phyloP scores from a whole-genome alignment of 176 grass and related monocot species.

The Carex kokanica region DNA sequence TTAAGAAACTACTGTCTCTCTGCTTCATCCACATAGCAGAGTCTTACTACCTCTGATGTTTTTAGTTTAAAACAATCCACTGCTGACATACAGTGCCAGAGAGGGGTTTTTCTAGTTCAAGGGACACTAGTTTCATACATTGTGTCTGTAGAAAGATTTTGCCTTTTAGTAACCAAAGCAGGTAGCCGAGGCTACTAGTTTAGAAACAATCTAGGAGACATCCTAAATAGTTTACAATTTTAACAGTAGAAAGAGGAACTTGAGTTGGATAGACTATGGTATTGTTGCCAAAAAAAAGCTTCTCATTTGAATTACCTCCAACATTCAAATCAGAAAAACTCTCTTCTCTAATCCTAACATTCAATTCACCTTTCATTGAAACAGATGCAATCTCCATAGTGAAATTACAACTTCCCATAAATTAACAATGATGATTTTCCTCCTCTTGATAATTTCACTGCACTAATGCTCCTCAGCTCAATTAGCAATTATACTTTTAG shows the following conservation, averaged over 20 bases:
- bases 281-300: neutral
- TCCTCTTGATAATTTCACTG: neutral
- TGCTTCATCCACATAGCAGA: neutral
- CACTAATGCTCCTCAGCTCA: neutral
- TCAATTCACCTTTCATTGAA: neutral
- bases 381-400: neutral
- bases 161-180: neutral
- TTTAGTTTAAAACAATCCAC: too few species aligned
- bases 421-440: neutral
- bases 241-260: neutral
- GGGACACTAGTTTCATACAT: neutral
- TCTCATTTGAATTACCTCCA: neutral
- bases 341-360: neutral
- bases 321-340: neutral
- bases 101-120: neutral
- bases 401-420: neutral
- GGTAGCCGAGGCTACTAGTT: neutral
- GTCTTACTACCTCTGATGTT: neutral
- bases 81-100: neutral
- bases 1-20: neutral
- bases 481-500: neutral
- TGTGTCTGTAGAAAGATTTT: neutral
- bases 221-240: too few species aligned
- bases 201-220: too few species aligned
- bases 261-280: neutral